phyloP scores from a whole-genome alignment of 2,329 filamentous ascomycete species.

The Aspergillus ochraceoroseus region DNA sequence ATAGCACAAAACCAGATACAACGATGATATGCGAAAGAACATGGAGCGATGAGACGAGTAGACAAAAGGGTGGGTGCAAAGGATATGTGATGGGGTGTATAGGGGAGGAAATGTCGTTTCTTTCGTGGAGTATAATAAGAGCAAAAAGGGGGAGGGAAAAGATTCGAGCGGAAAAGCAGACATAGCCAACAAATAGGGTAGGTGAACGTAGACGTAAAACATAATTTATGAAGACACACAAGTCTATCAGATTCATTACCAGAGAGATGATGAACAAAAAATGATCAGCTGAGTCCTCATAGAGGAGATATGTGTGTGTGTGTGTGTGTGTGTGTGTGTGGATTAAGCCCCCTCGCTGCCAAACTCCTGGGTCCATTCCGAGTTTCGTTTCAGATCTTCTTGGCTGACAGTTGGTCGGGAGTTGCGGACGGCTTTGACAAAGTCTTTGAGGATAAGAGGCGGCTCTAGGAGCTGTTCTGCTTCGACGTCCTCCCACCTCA shows the following conservation, averaged over 20 bases:
- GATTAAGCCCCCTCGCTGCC: conserved; percentile 73
- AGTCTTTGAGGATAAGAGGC: conserved; percentile 81
- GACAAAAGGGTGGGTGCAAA: neutral
- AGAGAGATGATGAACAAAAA: conserved; percentile 2
- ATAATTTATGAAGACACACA: conserved; percentile 1
- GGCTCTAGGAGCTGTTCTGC: conserved; percentile 82
- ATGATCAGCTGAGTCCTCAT: neutral
- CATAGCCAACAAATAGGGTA: neutral
- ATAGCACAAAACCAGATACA: conserved; percentile 11
- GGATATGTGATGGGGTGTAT: conserved; percentile 3
- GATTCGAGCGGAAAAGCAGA: neutral
- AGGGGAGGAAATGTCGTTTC: conserved; percentile 3
- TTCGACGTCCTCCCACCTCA: conserved; percentile 86
- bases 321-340: conserved; percentile 2
- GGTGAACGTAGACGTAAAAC: neutral
- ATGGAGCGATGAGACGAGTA: neutral
- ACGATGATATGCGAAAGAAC: conserved; percentile 10
- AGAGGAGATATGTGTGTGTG: neutral
- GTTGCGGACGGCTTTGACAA: conserved; percentile 82
- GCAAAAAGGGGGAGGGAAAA: neutral
- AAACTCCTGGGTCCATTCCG: conserved; percentile 94
- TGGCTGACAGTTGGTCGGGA: conserved; percentile 84
- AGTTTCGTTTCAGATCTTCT: conserved; percentile 76
- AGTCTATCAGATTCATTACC: conserved; percentile 9
- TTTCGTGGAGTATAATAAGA: conserved; percentile 2